Evolutionary conservation across 1,284 basidiomycete genomes (phyloP), one percentile per base, ranked within the genome.

Genomic region (Pyrrhoderma noxium): DNA sequence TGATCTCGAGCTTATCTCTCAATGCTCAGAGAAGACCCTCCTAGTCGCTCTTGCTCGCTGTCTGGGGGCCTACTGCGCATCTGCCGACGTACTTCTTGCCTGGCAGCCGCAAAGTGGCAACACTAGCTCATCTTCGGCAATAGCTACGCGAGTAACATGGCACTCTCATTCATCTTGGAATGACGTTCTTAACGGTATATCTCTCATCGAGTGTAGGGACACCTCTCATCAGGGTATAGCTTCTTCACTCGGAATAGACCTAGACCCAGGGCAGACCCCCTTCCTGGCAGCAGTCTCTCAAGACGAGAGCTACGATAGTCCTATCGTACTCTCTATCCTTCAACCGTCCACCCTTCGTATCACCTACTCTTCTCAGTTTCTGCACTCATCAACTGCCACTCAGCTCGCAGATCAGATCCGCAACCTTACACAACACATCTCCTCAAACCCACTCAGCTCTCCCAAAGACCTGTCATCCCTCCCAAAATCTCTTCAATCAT

Each of bases 41-140:
- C 54, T 73, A 16, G 59, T 66, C 7, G 65, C 67, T 3, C 59
- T 71, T 38, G 65, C 64, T 3, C 63, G 67, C 11, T 57, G 71
- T 22, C 59, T 75, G 8, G 72, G 70, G 31, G 58, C 63, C 37
- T 74, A 74, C 56, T 70, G 67, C 51, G 66, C 64, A 34, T 60
- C 58, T 23, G 60, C 62, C 2, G 72, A 75, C 56, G 56, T 75
- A 3, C 61, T 75, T 2, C 49, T 75, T 27, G 69, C 65, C n/a
- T 45, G 70, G 38, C 59, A 56, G 47, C 52, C 54, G 31, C 27
- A 31, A 31, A 56, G 42, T 27, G 47, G 51, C 23, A 52, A 57
- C 27, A 54, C 27, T 21, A 38, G 3, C 3, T 19, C 25, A 21
- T 8, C 7, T 8, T 23, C 35, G 8, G 45, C 49, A 7, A 35